Conservation (phyloP, 495 filamentous ascomycete species). For the Gamarada debralockiae region DNA sequence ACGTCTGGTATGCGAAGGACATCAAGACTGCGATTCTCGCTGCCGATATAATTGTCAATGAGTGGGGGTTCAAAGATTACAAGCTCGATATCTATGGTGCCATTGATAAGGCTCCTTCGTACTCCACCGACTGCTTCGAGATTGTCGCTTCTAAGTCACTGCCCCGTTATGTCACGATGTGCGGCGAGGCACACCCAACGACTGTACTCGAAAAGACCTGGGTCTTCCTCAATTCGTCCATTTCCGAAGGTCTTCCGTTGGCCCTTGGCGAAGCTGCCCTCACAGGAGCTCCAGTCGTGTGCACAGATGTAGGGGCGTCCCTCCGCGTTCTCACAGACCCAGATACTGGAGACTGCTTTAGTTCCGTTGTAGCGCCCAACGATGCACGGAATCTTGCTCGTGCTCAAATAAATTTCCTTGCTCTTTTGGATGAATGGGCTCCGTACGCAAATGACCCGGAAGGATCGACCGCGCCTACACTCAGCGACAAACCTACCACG, state of each 20-base stretch:
- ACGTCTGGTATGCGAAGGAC: constrained; percentile 61
- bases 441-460: constrained; percentile 46
- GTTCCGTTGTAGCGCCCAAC: constrained; percentile 60
- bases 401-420: constrained; percentile 61
- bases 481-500: constrained; percentile 42
- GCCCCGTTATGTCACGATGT: constrained; percentile 40
- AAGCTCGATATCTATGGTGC: constrained; percentile 60
- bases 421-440: constrained; percentile 56
- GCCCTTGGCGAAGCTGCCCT: constrained; percentile 62
- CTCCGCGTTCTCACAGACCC: constrained; percentile 58
- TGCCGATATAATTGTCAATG: constrained; percentile 62
- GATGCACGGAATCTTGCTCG: constrained; percentile 53
- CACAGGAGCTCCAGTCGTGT: constrained; percentile 61
- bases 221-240: constrained; percentile 65
- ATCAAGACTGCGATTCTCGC: constrained; percentile 61
- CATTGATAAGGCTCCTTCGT: constrained; percentile 55
- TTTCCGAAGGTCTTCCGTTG: constrained; percentile 62
- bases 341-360: constrained; percentile 53
- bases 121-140: constrained; percentile 58
- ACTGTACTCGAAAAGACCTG: constrained; percentile 58
- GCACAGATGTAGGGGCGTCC: constrained; percentile 62
- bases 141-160: constrained; percentile 59
- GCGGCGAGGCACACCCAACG: constrained; percentile 50
- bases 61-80: constrained; percentile 63
- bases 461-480: constrained; percentile 33